Conservation (phyloP, 164 flowering plant species). For the Litsea cubeba region DNA sequence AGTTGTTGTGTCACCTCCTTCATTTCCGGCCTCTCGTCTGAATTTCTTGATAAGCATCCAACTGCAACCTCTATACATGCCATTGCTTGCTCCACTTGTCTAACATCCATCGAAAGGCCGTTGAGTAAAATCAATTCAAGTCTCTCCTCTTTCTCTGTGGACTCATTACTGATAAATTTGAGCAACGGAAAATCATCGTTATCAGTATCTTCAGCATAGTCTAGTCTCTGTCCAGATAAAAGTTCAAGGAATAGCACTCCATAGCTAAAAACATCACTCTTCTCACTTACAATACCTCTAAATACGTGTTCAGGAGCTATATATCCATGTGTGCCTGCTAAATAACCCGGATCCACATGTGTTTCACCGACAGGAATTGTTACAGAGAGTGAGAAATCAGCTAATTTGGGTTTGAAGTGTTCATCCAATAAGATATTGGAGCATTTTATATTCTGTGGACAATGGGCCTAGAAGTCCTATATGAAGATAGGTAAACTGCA, state of each 20-base stretch:
- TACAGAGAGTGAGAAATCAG: neutral
- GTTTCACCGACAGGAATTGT: neutral
- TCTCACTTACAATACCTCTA: neutral
- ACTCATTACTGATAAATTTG: too few species aligned
- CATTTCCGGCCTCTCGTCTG: too few species aligned
- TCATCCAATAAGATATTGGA: conserved; percentile 2
- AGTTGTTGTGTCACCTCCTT: too few species aligned
- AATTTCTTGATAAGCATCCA: too few species aligned
- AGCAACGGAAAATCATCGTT: too few species aligned
- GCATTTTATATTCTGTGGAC: neutral
- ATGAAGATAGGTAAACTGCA: neutral
- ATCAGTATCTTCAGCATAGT: too few species aligned
- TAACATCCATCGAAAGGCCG: too few species aligned
- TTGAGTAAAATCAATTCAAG: too few species aligned
- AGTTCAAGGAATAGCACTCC: neutral
- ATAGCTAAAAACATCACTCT: conserved; percentile 4
- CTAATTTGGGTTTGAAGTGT: neutral
- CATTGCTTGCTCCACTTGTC: too few species aligned
- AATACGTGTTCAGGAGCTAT: neutral
- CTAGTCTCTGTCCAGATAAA: neutral
- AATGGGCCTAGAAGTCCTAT: conserved; percentile 1
- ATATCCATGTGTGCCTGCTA: neutral
- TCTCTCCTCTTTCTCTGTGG: too few species aligned
- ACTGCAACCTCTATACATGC: too few species aligned
- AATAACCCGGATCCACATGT: neutral